A percentile compares a stretch with the other conserved stretches of the same genome.
phyloP scores from a whole-genome alignment of 1,284 basidiomycete genomes.

The Abortiporus biennis region DNA sequence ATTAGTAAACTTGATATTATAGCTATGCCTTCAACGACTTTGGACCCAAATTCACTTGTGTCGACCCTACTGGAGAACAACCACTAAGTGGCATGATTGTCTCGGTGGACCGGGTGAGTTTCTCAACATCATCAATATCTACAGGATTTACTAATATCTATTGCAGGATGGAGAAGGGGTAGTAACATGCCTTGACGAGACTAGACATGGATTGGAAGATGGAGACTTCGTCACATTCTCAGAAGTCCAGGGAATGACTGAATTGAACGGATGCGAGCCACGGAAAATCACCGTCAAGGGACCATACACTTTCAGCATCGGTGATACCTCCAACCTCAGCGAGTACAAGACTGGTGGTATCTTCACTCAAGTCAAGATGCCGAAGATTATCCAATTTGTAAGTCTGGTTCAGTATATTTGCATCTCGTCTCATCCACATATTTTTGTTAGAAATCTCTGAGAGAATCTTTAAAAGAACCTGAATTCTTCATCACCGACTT shows the following conservation, averaged over 20 bases:
- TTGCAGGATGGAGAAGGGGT: slow-evolving; percentile 80
- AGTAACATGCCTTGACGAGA: slow-evolving; percentile 96
- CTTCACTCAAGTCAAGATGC: slow-evolving; percentile 99
- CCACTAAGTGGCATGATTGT: slow-evolving; percentile 95
- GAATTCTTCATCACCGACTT: slow-evolving; percentile 97
- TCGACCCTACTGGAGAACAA: slow-evolving; percentile 94
- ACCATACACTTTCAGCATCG: slow-evolving; percentile 94
- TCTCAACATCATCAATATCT: background rate
- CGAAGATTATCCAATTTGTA: slow-evolving; percentile 91
- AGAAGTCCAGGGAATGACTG: slow-evolving; percentile 96
- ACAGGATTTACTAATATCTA: slow-evolving; percentile 4
- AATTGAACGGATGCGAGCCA: slow-evolving; percentile 88
- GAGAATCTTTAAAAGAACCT: slow-evolving; percentile 79
- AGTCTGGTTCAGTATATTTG: slow-evolving; percentile 26
- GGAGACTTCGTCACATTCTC: slow-evolving; percentile 97
- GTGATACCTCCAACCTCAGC: slow-evolving; percentile 76
- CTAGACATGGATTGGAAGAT: slow-evolving; percentile 95
- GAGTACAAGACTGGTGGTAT: slow-evolving; percentile 89
- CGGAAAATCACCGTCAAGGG: slow-evolving; percentile 93
- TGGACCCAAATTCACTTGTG: slow-evolving; percentile 89
- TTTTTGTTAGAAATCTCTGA: slow-evolving; percentile 77
- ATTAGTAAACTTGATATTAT: slow-evolving; percentile 14
- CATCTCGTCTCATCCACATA: slow-evolving; percentile 1
- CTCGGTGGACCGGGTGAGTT: slow-evolving; percentile 71
- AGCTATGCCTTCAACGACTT: slow-evolving; percentile 97